Base-by-base conservation (phyloP, 805 yeast species). In the Metschnikowia noctiluminum region DNA sequence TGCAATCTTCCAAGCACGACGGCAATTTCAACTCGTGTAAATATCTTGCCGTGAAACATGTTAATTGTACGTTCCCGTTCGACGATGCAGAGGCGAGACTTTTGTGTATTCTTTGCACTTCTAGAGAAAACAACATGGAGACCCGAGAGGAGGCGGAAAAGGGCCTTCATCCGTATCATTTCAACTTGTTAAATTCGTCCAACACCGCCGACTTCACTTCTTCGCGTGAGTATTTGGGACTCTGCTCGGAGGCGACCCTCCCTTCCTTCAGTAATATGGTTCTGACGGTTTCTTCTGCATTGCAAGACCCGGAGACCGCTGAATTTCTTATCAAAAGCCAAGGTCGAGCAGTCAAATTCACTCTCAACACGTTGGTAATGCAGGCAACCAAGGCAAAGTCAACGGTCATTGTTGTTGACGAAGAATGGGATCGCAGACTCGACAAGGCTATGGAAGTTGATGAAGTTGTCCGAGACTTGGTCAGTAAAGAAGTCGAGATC, bases 161-260 rank as follows among this genome's bases (percentile, higher is more conserved):
- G 53, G 97, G 97, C 0, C 68, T 92, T 28, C 83, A 89, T 63
- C 97, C 97, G 0, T 80, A 86, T 62, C 85, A 91, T 89, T 87
- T 82, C 61, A 77, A 77, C 40, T 66, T 84, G 3, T 65, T 73
- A 32, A 67, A 65, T 37, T 71, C 85, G 0, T 66, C 80, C 2
- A 74, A 72, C 40, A 69, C 76, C 0, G 51, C 53, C 1, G 77
- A 70, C n/a, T 71, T 67, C 55, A 38, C 71, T 38, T 55, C 80
- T 0, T 75, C 82, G 0, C 38, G 63, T 3, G 79, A 77, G 27
- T 58, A 78, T 9, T 56, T 79, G 40, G 82, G 80, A 0, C 59
- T 64, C 2, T 64, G 65, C 3, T 67, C 72, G 10, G 61, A 57
- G 0, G 64, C 73, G 1, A 55, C 57, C 14, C 84, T 89, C 52